A percentile compares a stretch with the other conserved stretches of the same genome.
phyloP scores from a whole-genome alignment of 2,329 filamentous ascomycete species.

The Scedosporium dehoogii region DNA sequence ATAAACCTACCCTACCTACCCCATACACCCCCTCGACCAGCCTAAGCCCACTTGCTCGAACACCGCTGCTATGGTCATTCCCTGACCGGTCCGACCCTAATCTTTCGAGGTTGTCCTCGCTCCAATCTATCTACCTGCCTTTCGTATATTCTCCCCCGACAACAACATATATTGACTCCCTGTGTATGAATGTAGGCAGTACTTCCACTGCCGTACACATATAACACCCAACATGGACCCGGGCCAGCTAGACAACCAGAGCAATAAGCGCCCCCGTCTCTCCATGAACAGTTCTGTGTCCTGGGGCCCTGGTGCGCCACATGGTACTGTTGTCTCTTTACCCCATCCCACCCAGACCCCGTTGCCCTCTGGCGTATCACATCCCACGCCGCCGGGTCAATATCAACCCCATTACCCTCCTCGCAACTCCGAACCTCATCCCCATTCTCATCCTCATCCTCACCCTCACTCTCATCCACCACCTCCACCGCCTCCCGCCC shows the following conservation, averaged over 20 bases:
- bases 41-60: constrained; percentile 25
- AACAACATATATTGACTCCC: constrained; percentile 4
- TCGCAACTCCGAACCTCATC: constrained; percentile 23
- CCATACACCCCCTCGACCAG: constrained; percentile 1
- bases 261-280: constrained; percentile 47
- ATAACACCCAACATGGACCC: constrained; percentile 48
- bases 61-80: constrained; percentile 12
- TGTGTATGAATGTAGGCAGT: constrained; percentile 23
- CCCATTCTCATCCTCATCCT: constrained; percentile 16
- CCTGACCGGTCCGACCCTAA: constrained; percentile 11
- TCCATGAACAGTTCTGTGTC: constrained; percentile 24
- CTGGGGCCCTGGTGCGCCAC: constrained; percentile 38
- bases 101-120: constrained; percentile 5
- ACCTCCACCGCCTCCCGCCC: constrained; percentile 13
- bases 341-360: constrained; percentile 32
- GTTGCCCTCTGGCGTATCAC: constrained; percentile 12
- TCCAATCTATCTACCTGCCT: constrained; percentile 10
- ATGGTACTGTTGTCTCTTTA: constrained; percentile 35
- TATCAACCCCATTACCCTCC: constrained; percentile 28
- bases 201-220: constrained; percentile 11
- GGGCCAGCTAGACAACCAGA: constrained; percentile 38
- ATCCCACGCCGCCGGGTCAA: constrained; percentile 23
- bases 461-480: constrained; percentile 13
- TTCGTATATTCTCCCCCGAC: constrained; percentile 10
- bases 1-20: not conserved